Base-by-base conservation (phyloP, 768 basidiomycete genomes). In the Xanthoconium stramineum region DNA sequence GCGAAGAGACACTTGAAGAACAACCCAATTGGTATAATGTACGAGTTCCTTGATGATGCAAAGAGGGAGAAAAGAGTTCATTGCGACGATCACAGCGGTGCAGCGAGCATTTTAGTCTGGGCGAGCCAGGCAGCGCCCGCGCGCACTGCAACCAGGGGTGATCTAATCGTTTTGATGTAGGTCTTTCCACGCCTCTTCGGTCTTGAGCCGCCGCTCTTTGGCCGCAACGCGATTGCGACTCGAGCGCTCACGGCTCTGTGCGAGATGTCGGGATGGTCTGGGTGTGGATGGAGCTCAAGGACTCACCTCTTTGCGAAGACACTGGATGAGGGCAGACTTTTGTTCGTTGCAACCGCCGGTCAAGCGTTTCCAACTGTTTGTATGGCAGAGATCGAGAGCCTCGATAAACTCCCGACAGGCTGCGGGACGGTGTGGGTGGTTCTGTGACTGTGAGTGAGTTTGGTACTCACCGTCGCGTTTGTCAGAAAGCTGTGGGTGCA, bases 321-420 rank as follows among this genome's bases (percentile, higher is more conserved):
- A 91, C 52, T 75, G 73, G 64, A 88, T 89, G 62, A 91, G 74
- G 44, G 82, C 79, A 53, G 82, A 75, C 72, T 91, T 91, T 50
- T 79, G 76, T 55, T 65, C 73, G 64, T 91, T 91, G 68, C 89
- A 91, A 17, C 77, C 80, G 20, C 89, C 89, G 1, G 83, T 80
- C 58, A 86, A 78, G 59, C 83, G 82, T 28, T 79, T 78, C 85
- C 86, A 89, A 53, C 69, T 76, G 63, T 75, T 80, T 19, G 74
- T 67, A 65, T 91, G 89, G 65, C 89, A 91, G 46, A 78, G 73
- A 48, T 90, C 81, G 28, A 91, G 82, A 3, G 89, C 89, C 60
- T 89, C 74, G 52, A 91, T 88, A 65, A 91, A 85, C 17, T 89
- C 88, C 65, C 76, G 81, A 76, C 89, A 91, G 37, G 76, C 89